A percentile compares a stretch with the other conserved stretches of the same genome.
Conservation (phyloP, 23 red algal species). For the Agarophyton chilense region DNA sequence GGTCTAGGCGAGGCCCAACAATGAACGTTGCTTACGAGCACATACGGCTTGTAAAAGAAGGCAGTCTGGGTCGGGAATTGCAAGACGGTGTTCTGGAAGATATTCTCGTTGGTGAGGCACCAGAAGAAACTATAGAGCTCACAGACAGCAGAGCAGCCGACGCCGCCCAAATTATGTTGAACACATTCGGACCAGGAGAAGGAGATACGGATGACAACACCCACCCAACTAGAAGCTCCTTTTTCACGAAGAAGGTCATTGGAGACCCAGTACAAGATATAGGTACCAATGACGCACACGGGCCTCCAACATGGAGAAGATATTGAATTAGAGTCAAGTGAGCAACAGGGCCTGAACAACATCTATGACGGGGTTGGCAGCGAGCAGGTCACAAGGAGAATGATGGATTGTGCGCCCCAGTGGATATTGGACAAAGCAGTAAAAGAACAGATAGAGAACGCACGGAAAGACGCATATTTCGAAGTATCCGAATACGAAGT, state of each 20-base stretch:
- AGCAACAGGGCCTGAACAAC: too few species aligned
- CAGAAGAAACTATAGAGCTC: too few species aligned
- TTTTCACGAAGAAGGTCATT: background rate
- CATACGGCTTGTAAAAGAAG: background rate
- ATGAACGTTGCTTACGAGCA: conserved; percentile 4
- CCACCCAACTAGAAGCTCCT: background rate
- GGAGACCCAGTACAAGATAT: background rate
- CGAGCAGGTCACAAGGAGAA: too few species aligned
- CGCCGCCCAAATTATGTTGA: background rate
- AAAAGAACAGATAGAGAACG: too few species aligned
- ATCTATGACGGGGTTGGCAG: too few species aligned
- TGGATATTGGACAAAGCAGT: too few species aligned
- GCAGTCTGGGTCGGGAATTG: background rate
- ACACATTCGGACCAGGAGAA: background rate
- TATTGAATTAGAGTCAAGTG: too few species aligned
- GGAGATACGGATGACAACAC: background rate
- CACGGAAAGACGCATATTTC: too few species aligned
- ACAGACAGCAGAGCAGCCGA: too few species aligned
- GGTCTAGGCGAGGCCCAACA: background rate
- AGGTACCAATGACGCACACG: too few species aligned
- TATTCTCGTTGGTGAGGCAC: background rate
- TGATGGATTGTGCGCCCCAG: too few species aligned
- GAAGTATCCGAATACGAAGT: background rate
- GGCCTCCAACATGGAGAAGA: too few species aligned
- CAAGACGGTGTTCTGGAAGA: background rate